Base-by-base conservation (phyloP, 805 yeast species). In the Yarrowia bubula region DNA sequence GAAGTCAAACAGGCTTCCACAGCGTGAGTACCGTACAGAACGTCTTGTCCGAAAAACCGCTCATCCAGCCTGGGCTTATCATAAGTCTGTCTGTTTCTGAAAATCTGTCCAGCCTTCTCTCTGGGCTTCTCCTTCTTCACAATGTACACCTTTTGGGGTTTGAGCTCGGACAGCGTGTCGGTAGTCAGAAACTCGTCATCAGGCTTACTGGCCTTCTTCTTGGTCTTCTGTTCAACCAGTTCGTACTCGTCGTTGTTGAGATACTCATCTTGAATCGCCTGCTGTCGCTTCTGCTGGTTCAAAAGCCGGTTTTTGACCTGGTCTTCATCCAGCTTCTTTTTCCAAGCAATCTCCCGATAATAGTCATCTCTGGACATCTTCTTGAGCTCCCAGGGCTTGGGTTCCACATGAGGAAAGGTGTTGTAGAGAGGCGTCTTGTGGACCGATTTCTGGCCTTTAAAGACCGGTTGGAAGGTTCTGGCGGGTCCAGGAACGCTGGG, bases 321-420 rank as follows among this genome's bases (percentile, higher is more conserved):
- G 6, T 58, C 64, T 7, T 58, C 64, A 35, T 58, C 64, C 32
- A 58, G 8, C 35, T 58, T 58, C n/a, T 42, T 39, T 22, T 43
- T 43, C 18, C 50, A 14, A 11, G 64, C 64, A 14, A 43, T 14
- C 4, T 44, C 42, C 3, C 64, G 64, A 35, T 58, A 58, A 35
- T 43, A 58, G 41, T 58, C 64, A 35, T 58, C 64, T 44, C 64
- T 33, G 33, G 50, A 43, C 64, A 58, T 58, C 7, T 11, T 18
- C 22, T 58, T 58, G 43, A 11, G n/a, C 22, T 58, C 64, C 64
- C 64, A 58, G 5, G 64, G 64, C 51, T 58, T 58, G 51, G 64
- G 64, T 11, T 58, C 64, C n/a, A 33, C 51, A 42, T 32, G 64
- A 7, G 64, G 64, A 22, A 58, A 58, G 35, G 50, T 33, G 51